Base-by-base conservation (phyloP, 1,284 basidiomycete genomes). In the Ceratorhiza oryzae-sativae region DNA sequence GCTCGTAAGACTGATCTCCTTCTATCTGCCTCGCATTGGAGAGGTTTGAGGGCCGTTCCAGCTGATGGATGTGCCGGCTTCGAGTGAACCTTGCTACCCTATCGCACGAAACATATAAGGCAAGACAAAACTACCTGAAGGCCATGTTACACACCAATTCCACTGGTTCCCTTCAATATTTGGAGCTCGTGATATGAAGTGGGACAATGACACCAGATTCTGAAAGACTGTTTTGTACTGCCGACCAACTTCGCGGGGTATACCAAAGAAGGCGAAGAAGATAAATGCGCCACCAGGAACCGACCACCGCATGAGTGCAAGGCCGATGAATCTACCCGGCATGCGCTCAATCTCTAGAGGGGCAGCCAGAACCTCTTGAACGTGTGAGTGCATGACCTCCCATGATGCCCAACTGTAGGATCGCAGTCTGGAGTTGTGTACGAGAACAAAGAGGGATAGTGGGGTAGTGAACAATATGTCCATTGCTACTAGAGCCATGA, bases 321-420 rank as follows among this genome's bases (percentile, higher is more conserved):
- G 20, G 32, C 45, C 49, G 2, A 53, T 2, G n/a, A 23, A 23
- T 12, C 13, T 2, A 25, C 27, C 23, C 49, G 15, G n/a, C n/a
- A 53, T 20, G n/a, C n/a, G n/a, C n/a, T 25, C 49, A 2, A 53
- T 53, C 49, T 25, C 10, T 20, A 18, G 49, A 12, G 49, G 23
- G 5, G 13, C 27, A 13, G 27, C 13, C 12, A 13, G 13, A 23
- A 53, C 27, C 10, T 53, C 23, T n/a, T 12, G 12, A 27, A 53
- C 13, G 23, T 53, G 20, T 12, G 53, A 77, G 75, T 91, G 90
- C 0, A 85, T 85, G 74, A 85, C 79, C 0, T 74, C 82, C 88
- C 88, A 90, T 49, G 78, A 82, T 30, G 80, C 78, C 82, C 86
- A 90, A 0, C 85, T 83, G 76, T 72, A 1, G 87, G 87, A 12